Percentiles rank a stretch among this genome's conserved stretches.
Evolutionary conservation across 495 filamentous ascomycete genomes (phyloP).

Genomic region (Penicillium antarcticum): DNA sequence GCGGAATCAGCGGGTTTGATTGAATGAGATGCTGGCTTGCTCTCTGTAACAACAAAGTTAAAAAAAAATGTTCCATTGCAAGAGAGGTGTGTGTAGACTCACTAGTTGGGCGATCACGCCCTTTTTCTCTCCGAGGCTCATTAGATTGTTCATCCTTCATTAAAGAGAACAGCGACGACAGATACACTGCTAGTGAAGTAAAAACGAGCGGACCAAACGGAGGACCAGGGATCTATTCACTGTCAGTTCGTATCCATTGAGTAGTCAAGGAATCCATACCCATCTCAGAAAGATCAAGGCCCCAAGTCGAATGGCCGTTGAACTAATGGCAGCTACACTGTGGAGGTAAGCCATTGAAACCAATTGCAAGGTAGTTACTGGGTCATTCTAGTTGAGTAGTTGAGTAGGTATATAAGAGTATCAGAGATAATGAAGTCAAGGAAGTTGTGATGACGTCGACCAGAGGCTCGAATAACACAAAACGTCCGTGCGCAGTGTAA

Average conservation of each 20-base stretch:
- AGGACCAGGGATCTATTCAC: constrained; percentile 58
- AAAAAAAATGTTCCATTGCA: too few species aligned
- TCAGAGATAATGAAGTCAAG: not conserved
- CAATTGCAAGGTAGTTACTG: not conserved
- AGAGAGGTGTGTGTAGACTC: not conserved
- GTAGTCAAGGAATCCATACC: constrained; percentile 47
- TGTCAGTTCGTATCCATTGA: constrained; percentile 4
- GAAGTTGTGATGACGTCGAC: not conserved
- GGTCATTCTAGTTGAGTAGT: too few species aligned
- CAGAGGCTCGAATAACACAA: not conserved
- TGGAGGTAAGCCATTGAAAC: constrained; percentile 28
- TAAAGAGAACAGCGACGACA: constrained; percentile 57
- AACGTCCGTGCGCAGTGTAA: not conserved
- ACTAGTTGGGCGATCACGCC: constrained; percentile 5
- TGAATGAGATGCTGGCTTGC: not conserved
- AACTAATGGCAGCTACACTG: constrained; percentile 48
- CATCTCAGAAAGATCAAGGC: constrained; percentile 82
- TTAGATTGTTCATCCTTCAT: not conserved
- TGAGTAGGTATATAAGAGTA: too few species aligned
- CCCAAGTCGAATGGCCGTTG: constrained; percentile 54
- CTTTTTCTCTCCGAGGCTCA: constrained; percentile 2
- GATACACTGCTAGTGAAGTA: constrained; percentile 68
- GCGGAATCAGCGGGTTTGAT: constrained; percentile 27
- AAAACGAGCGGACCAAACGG: constrained; percentile 63
- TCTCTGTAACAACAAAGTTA: constrained; percentile 4